Evolutionary conservation across 805 yeast genomes (phyloP).

Genomic region (Sugiyamaella smithiae): DNA sequence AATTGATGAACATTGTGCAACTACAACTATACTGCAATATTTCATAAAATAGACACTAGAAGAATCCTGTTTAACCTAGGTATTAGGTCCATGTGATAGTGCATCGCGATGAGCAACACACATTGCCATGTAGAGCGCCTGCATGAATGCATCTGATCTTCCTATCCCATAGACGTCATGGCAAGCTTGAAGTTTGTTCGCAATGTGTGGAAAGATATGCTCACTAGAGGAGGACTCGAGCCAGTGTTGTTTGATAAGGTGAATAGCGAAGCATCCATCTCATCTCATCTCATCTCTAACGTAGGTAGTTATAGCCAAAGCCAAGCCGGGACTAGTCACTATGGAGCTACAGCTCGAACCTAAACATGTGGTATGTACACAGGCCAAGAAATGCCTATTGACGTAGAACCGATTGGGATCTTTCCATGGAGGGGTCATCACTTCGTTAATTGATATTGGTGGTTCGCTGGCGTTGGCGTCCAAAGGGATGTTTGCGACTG

Average conservation of each 20-base stretch:
- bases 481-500: slow-evolving; percentile 41
- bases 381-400: background rate
- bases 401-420: slow-evolving; percentile 38
- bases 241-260: slow-evolving; percentile 31
- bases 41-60: too few relatives aligned
- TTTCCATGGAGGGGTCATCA: slow-evolving; percentile 43
- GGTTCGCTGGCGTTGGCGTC: slow-evolving; percentile 45
- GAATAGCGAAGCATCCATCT: slow-evolving; percentile 7
- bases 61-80: too few relatives aligned
- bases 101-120: too few relatives aligned
- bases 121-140: too few relatives aligned
- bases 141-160: too few relatives aligned
- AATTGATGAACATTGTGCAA: background rate
- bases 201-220: slow-evolving; percentile 32
- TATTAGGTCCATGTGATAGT: too few relatives aligned
- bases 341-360: slow-evolving; percentile 34
- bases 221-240: slow-evolving; percentile 31
- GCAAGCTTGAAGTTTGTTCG: slow-evolving; percentile 11
- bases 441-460: slow-evolving; percentile 42
- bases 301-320: slow-evolving; percentile 31
- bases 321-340: slow-evolving; percentile 35
- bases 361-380: slow-evolving; percentile 33
- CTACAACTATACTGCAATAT: background rate
- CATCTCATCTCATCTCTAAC: slow-evolving; percentile 6
- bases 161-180: too few relatives aligned